These are phyloP conservation scores for Rhizodiscina lignyota DNA, from an alignment of 495 filamentous ascomycete genomes.

Conservation along the genomic window DNA sequence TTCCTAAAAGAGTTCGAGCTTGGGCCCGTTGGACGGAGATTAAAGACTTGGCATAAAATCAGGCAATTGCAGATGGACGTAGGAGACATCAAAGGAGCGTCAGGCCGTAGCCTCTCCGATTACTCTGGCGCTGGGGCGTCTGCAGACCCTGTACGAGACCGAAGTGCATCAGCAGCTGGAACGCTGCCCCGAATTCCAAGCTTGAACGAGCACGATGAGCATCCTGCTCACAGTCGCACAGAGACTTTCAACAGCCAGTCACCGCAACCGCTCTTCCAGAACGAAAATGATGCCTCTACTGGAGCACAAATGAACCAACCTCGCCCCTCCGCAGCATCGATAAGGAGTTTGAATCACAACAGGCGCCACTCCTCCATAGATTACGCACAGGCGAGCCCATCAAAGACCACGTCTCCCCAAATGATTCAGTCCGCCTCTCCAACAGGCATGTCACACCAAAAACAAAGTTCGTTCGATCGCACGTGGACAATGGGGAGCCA, in stretches of 20 bases:
- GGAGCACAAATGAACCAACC: neutral
- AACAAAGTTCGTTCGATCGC: slow-evolving; percentile 75
- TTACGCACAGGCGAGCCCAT: slow-evolving; percentile 25
- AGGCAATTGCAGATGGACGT: slow-evolving; percentile 78
- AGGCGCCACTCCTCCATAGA: slow-evolving; percentile 79
- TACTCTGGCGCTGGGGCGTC: slow-evolving; percentile 9
- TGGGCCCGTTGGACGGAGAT: slow-evolving; percentile 69
- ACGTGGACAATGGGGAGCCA: slow-evolving; percentile 62
- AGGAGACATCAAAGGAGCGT: slow-evolving; percentile 18
- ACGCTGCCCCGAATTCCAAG: slow-evolving; percentile 46
- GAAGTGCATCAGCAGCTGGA: slow-evolving; percentile 27
- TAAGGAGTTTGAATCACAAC: slow-evolving; percentile 71
- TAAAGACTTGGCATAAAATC: slow-evolving; percentile 93
- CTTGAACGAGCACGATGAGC: slow-evolving; percentile 27
- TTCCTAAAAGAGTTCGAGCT: slow-evolving; percentile 93
- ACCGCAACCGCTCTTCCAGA: slow-evolving; percentile 13
- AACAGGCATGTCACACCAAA: slow-evolving; percentile 39
- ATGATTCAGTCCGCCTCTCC: too few relatives aligned
- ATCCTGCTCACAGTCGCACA: slow-evolving; percentile 6
- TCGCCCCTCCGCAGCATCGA: slow-evolving; percentile 59
- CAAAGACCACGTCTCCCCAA: too few relatives aligned
- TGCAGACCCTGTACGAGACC: slow-evolving; percentile 13
- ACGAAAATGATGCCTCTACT: too few relatives aligned
- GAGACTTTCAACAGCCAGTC: slow-evolving; percentile 6
- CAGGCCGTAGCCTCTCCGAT: slow-evolving; percentile 12